Evolutionary conservation across 2,329 filamentous ascomycete genomes (phyloP), one percentile per base, ranked within the genome.

Genomic region (Penicillium carneum): DNA sequence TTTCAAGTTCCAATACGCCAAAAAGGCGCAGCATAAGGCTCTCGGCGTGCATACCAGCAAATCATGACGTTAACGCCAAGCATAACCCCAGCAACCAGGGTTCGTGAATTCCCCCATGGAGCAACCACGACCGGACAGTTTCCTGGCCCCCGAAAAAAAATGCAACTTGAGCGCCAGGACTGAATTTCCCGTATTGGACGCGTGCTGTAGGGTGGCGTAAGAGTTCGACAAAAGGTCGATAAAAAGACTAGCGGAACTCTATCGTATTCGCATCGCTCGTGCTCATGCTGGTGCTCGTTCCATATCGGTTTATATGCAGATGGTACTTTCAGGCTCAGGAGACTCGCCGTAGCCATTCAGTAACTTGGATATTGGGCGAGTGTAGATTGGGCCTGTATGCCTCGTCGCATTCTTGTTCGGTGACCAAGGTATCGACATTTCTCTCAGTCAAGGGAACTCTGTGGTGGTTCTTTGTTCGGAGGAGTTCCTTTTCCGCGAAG

Each of bases 291-390:
- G 23, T 31, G 18, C 12, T 14, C 23, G 11, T 48, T 43, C 20
- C 31, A 12, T 12, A 36, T 8, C 10, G 16, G 20, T n/a, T n/a
- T 14, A 14, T 29, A 33, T 29, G 20, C 5, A 18, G 10, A 23
- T 14, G 39, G 23, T 46, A 18, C 12, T 29, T 29, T 34, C 3
- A 10, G 54, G 89, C 88, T 91, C 88, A 77, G 87, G 85, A 76
- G 89, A 88, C 63, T 81, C 85, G 77, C 84, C 85, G 82, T 90
- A 93, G 77, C 91, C 91, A 84, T 87, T 90, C 77, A 85, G 88
- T 79, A 91, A 94, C 69, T 80, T 84, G 83, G 90, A 93, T 71
- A 82, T 88, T 76, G 84, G 86, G 68, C 79, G 80, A 70, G 81
- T 81, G 67, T 69, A 82, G 79, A 85, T 88, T 61, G 80, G 78